Evolutionary conservation across 78 protist genomes (phyloP), one percentile per base, ranked within the genome.

Genomic region (Tieghemostelium lacteum): DNA sequence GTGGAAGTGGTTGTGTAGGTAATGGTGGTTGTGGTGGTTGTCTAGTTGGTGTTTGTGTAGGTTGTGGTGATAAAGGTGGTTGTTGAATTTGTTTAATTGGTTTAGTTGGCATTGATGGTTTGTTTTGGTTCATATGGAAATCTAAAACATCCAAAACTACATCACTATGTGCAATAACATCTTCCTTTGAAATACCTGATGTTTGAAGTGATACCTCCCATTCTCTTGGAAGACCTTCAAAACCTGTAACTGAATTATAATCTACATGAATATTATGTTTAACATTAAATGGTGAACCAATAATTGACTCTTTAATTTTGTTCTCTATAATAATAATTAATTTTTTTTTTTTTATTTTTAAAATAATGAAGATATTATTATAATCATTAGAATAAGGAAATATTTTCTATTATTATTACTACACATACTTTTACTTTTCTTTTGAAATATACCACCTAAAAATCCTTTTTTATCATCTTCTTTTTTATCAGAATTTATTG

Each of bases 211-310:
- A 28, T 66, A 86, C 64, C 58, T 93, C 95, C 95, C 95, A 93
- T 74, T 93, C 94, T 45, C 76, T 65, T 52, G 95, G 95, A 39
- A 93, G 78, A 55, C 95, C 95, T 31, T 74, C 86, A 62, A 93
- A 93, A 52, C 95, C 95, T 36, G 95, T 93, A 28, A 70, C 60
- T 50, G 76, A 58, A 39, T 93, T 87, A 67, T 69, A 93, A 61
- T 76, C 93, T 73, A 93, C 95, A 73, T 93, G 95, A 36, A 93
- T 70, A 83, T 87, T 75, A 61, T 93, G 95, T 74, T 93, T 75
- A 34, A 93, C 89, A 69, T 93, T 93, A 57, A 93, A 93, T 69
- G 95, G 95, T 63, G 71, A 69, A 14, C 95, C 93, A 37, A 93
- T 80, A 29, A 58, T 42, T 36, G 63, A 85, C 34, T 87, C 85